Evolutionary conservation across 331 rosid genomes (phyloP).

Genomic region (Prunus yedoensis): DNA sequence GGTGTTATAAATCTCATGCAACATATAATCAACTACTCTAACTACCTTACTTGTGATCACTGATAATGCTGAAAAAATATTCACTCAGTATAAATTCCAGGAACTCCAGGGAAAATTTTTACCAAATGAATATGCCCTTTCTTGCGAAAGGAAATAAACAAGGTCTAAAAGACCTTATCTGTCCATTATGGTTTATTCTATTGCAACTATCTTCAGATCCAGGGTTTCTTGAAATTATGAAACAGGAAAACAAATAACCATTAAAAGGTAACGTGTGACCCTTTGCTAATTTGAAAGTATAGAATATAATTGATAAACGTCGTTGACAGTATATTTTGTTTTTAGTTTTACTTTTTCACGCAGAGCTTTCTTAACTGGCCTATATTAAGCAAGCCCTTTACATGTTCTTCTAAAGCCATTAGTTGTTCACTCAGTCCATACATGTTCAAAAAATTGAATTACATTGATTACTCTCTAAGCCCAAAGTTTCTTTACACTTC

Average conservation of each 20-base stretch:
- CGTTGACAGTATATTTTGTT: neutral
- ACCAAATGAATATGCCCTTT: neutral
- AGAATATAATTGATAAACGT: neutral
- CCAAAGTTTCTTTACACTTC: neutral
- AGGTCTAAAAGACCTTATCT: neutral
- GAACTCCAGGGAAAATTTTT: neutral
- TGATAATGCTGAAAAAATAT: neutral
- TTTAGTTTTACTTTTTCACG: neutral
- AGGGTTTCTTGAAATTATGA: neutral
- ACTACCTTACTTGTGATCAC: neutral
- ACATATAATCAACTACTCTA: neutral
- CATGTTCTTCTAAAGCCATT: neutral
- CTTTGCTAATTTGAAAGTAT: neutral
- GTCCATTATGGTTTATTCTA: neutral
- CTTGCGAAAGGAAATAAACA: neutral
- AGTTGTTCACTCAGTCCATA: neutral
- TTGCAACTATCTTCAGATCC: neutral
- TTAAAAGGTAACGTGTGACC: neutral
- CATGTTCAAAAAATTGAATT: neutral
- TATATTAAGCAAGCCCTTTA: conserved; percentile 2
- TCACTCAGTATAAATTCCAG: neutral
- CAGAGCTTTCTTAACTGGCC: neutral
- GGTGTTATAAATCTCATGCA: neutral
- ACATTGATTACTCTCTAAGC: neutral
- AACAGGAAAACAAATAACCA: neutral